Evolutionary conservation across 2,329 filamentous ascomycete species (phyloP).

Genomic region (Fusarium robinianum): DNA sequence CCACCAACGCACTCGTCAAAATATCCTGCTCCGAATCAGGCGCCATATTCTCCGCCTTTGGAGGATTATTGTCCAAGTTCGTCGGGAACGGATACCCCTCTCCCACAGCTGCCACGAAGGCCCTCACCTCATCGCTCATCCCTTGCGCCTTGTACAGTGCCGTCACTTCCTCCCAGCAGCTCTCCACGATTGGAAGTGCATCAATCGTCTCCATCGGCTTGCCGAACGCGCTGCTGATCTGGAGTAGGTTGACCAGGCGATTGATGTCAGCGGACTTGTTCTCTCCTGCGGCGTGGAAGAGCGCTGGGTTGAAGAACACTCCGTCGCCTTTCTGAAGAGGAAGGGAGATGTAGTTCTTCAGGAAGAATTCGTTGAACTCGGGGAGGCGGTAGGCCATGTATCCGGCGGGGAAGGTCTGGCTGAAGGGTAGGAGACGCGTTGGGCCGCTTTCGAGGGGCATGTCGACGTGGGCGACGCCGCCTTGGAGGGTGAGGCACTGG

Average conservation of each 20-base stretch:
- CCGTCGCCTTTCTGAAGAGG: conserved; percentile 61
- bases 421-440: conserved; percentile 64
- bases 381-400: conserved; percentile 60
- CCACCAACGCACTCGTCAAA: conserved; percentile 49
- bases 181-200: conserved; percentile 51
- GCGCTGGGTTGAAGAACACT: conserved; percentile 65
- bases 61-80: conserved; percentile 61
- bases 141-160: conserved; percentile 42
- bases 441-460: conserved; percentile 64
- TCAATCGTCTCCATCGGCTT: conserved; percentile 68
- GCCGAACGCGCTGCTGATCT: conserved; percentile 65
- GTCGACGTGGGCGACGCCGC: conserved; percentile 64
- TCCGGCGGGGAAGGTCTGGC: conserved; percentile 59
- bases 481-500: conserved; percentile 64
- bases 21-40: conserved; percentile 63
- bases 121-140: conserved; percentile 47
- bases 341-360: conserved; percentile 55
- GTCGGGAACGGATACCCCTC: conserved; percentile 67
- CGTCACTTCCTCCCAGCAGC: conserved; percentile 48
- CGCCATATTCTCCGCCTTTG: conserved; percentile 61
- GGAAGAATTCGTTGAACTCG: conserved; percentile 60
- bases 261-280: conserved; percentile 54
- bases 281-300: conserved; percentile 66
- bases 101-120: conserved; percentile 55
- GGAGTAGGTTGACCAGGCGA: conserved; percentile 64